Base-by-base conservation (phyloP, 2,329 filamentous ascomycete species). In the Aureobasidium sp. region DNA sequence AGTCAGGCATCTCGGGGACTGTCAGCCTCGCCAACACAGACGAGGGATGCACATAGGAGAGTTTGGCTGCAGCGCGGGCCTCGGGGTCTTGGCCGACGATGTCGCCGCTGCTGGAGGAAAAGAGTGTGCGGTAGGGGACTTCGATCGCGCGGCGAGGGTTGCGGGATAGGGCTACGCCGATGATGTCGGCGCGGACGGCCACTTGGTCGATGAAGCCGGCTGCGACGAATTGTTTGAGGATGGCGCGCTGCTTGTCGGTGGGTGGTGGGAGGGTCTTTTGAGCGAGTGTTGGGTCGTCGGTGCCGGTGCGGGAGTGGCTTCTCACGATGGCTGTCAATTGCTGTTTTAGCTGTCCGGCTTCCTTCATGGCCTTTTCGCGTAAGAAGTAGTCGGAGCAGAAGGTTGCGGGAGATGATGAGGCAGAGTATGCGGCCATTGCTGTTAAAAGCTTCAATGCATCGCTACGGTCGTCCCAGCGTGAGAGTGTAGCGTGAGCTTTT, bases 121-220 rank as follows among this genome's bases (percentile, higher is more conserved):
- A 85, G 5, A 99, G 85, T 0, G 94, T 91, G 7, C 96, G 75
- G 71, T 97, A 99, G 0, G 93, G 89, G 2, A 97, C 89, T 68
- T 97, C 91, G 66, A 94, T 95, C 1, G 92, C 89, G n/a, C 91
- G 85, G 56, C 85, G 86, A 0, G 92, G 90, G 65, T 89, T 90
- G 20, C 87, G 81, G 0, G 87, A 86, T 0, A 90, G 89, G 14
- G 81, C 82, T 0, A 64, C 62, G 2, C 48, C 65, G 11, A 90
- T 82, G n/a, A 91, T 79, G 73, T 99, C 93, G 4, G 90, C 90
- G 64, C 94, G 89, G 68, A 97, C 91, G 49, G 94, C 94, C 44
- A 99, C 84, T 68, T 97, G 89, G 74, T 99, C 94, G 70, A 97
- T 86, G 77, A 97, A 97, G 0, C 93, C 94, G 0, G 91, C 88